Evolutionary conservation across 2,329 filamentous ascomycete genomes (phyloP).

Genomic region (Alternaria postmessia): DNA sequence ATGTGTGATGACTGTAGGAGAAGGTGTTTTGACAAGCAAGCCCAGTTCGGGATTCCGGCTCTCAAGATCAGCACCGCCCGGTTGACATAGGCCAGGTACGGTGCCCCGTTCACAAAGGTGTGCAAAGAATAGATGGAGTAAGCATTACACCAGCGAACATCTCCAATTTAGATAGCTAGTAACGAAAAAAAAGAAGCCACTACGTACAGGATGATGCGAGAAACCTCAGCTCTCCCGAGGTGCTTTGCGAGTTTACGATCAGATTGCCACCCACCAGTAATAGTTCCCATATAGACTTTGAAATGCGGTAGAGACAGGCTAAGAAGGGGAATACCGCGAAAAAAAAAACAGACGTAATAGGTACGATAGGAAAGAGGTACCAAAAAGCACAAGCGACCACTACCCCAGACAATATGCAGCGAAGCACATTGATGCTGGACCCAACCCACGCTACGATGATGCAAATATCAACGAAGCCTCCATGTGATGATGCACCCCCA

Average conservation of each 20-base stretch:
- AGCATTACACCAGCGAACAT: slow-evolving; percentile 21
- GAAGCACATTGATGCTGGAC: slow-evolving; percentile 32
- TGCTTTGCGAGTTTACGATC: slow-evolving; percentile 15
- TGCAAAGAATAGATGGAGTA: background rate
- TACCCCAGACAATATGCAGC: slow-evolving; percentile 30
- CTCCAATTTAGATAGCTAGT: slow-evolving; percentile 23
- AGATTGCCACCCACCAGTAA: slow-evolving; percentile 31
- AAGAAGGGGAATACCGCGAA: slow-evolving; percentile 20
- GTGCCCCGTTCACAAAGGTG: background rate
- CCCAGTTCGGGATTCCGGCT: background rate
- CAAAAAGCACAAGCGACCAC: slow-evolving; percentile 38
- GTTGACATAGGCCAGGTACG: background rate
- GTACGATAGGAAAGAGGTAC: slow-evolving; percentile 17
- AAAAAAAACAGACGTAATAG: slow-evolving; percentile 22
- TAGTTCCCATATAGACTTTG: slow-evolving; percentile 18
- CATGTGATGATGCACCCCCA: slow-evolving; percentile 34
- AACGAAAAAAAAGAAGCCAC: slow-evolving; percentile 13
- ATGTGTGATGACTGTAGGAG: background rate
- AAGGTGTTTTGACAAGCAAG: background rate
- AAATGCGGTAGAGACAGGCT: slow-evolving; percentile 20
- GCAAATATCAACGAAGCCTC: slow-evolving; percentile 36
- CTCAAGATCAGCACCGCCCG: background rate
- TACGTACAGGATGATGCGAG: slow-evolving; percentile 12
- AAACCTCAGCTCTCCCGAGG: slow-evolving; percentile 26
- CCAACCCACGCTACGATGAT: slow-evolving; percentile 34